Evolutionary conservation across 2,329 filamentous ascomycete genomes (phyloP).

Genomic region (Microascus cirrosus): DNA sequence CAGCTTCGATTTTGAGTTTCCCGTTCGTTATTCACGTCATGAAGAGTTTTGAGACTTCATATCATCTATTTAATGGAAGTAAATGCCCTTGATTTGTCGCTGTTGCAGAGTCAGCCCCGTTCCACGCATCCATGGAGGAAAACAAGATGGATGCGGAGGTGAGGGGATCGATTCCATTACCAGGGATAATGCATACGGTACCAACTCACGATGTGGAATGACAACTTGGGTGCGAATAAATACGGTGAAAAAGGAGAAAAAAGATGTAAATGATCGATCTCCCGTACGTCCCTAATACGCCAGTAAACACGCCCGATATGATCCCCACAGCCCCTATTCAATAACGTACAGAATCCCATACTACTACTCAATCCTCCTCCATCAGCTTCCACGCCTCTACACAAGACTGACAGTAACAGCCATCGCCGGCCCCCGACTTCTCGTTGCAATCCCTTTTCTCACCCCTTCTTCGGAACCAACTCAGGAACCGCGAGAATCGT

Average conservation of each 20-base stretch:
- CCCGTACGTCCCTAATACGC: background rate
- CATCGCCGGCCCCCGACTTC: background rate
- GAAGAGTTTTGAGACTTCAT: background rate
- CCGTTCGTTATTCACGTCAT: too few species aligned
- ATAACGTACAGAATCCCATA: background rate
- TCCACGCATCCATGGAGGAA: too few species aligned
- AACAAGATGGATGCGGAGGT: background rate
- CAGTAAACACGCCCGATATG: background rate
- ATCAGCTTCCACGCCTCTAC: background rate
- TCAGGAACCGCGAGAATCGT: background rate
- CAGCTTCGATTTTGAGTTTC: too few species aligned
- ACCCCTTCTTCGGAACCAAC: background rate
- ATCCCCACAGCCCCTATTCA: background rate
- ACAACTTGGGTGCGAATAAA: background rate
- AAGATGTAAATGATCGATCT: background rate
- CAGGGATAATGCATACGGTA: background rate
- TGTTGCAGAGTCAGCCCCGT: too few species aligned
- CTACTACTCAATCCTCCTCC: background rate
- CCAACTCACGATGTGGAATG: too few species aligned
- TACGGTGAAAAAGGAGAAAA: background rate
- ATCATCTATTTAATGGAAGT: constrained; percentile 3
- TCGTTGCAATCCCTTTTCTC: background rate
- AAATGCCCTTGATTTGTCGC: too few species aligned
- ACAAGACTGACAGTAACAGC: background rate
- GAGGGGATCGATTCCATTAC: too few species aligned